Evolutionary conservation across 768 basidiomycete genomes (phyloP).

Genomic region (Phaeolepiota aurea): DNA sequence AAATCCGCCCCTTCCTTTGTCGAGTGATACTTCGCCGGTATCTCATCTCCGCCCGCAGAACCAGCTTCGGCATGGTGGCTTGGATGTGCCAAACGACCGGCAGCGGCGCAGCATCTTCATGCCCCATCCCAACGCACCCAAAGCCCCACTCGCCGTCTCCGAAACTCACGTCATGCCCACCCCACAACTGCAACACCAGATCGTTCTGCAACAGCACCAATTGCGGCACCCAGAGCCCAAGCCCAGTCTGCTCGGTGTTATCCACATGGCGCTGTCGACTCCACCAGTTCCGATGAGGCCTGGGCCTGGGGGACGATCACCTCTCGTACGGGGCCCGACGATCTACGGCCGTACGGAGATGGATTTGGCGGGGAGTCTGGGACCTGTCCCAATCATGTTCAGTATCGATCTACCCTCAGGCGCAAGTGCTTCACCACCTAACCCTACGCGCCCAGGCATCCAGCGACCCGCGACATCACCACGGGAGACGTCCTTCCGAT

Average conservation of each 20-base stretch:
- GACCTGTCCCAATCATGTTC: constrained; percentile 58
- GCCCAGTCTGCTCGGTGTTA: constrained; percentile 10
- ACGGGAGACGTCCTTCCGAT: neutral
- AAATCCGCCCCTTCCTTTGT: constrained; percentile 3
- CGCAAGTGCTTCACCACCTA: neutral
- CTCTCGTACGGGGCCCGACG: constrained; percentile 31
- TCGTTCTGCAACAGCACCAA: constrained; percentile 4
- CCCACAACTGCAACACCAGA: constrained; percentile 11
- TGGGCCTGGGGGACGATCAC: neutral
- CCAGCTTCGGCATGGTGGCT: constrained; percentile 19
- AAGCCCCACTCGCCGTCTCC: constrained; percentile 23
- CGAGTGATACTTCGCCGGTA: constrained; percentile 5
- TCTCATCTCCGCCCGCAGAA: constrained; percentile 19
- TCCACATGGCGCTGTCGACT: constrained; percentile 20
- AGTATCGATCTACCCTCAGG: constrained; percentile 35
- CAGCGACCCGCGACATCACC: neutral
- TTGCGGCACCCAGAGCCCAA: constrained; percentile 4
- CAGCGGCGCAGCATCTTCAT: constrained; percentile 31
- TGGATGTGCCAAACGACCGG: constrained; percentile 13
- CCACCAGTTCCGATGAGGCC: constrained; percentile 1
- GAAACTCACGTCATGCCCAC: constrained; percentile 1
- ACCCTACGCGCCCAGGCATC: neutral
- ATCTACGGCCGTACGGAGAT: constrained; percentile 50
- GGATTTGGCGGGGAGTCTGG: constrained; percentile 39
- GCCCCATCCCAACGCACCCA: constrained; percentile 39